phyloP scores from a whole-genome alignment of 306 rosid species.

The Rubus idaeus region DNA sequence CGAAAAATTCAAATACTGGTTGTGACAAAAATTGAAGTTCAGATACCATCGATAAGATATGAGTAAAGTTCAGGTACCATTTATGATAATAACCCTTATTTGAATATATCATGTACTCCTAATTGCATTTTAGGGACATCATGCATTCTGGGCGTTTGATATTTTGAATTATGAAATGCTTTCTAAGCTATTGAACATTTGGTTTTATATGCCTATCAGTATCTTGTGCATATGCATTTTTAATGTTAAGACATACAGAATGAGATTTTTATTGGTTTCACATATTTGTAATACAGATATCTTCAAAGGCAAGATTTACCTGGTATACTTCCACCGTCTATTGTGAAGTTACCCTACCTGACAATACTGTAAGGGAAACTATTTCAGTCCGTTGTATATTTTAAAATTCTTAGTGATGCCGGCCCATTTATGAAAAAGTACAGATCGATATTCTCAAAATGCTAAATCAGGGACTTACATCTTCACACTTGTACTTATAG shows the following conservation, averaged over 20 bases:
- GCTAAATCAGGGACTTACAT: background rate
- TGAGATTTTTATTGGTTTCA: background rate
- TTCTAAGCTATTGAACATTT: background rate
- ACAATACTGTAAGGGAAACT: background rate
- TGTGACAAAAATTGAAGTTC: too few species aligned
- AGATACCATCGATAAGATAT: too few species aligned
- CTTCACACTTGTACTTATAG: background rate
- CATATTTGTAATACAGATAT: background rate
- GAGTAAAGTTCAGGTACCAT: too few species aligned
- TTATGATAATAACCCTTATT: too few species aligned
- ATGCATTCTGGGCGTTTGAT: background rate
- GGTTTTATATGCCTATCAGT: background rate
- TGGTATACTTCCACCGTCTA: conserved; percentile 16
- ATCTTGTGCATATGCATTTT: background rate
- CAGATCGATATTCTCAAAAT: background rate
- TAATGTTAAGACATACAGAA: background rate
- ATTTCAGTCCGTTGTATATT: background rate
- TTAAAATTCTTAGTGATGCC: too few species aligned
- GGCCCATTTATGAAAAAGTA: too few species aligned
- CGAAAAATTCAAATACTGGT: too few species aligned
- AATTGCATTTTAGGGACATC: too few species aligned
- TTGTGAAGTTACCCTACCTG: conserved; percentile 15
- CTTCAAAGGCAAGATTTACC: conserved; percentile 15
- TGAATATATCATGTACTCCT: too few species aligned
- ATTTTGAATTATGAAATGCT: background rate